phyloP scores from a whole-genome alignment of 257 asterid genomes.

The Solanum medicagineum region DNA sequence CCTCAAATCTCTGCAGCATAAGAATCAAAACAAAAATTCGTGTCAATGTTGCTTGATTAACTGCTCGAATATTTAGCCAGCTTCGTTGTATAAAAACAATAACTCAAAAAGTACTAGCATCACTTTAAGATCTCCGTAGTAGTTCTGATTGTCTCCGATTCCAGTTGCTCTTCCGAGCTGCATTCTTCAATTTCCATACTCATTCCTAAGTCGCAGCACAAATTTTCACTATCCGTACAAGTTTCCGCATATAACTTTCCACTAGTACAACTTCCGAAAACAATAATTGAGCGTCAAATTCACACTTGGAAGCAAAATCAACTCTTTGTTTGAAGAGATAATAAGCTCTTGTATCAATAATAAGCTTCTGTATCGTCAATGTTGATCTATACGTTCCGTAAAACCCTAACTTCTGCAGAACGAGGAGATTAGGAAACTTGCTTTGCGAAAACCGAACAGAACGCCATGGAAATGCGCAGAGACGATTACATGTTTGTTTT shows the following conservation, averaged over 20 bases:
- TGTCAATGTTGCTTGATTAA: not conserved
- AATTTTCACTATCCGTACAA: not conserved
- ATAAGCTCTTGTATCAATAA: not conserved
- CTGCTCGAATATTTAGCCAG: not conserved
- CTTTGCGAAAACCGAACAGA: not conserved
- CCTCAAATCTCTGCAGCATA: not conserved
- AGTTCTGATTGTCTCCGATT: not conserved
- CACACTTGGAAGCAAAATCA: not conserved
- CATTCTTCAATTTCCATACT: constrained; percentile 4
- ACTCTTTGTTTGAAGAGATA: not conserved
- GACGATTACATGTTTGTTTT: not conserved
- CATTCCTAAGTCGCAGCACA: constrained; percentile 6
- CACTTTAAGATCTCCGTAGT: constrained; percentile 16
- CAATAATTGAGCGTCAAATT: not conserved
- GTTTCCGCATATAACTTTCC: not conserved
- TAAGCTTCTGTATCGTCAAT: not conserved
- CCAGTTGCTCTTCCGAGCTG: constrained; percentile 7
- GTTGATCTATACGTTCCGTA: not conserved
- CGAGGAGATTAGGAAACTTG: not conserved
- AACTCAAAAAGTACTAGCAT: not conserved
- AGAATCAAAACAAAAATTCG: not conserved
- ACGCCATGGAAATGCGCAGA: not conserved
- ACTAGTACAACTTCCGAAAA: not conserved
- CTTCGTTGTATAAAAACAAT: not conserved
- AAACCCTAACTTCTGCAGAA: constrained; percentile 6